Conservation (phyloP, 495 filamentous ascomycete species). For the Penicillium fimorum region DNA sequence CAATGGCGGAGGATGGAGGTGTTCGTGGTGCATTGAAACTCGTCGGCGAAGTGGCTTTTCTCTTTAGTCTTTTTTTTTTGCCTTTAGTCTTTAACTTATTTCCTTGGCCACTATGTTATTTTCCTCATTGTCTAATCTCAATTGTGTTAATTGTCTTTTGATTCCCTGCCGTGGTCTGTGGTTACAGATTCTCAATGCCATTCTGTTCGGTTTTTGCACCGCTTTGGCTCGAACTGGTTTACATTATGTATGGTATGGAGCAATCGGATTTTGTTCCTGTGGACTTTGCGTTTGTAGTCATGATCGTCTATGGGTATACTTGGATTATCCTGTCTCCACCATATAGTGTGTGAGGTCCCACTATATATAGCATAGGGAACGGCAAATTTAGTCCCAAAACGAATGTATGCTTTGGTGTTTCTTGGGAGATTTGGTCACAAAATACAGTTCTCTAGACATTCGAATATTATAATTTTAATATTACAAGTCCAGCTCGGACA, state of each 20-base stretch:
- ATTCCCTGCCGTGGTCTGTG: conserved; percentile 5
- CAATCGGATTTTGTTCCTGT: conserved; percentile 8
- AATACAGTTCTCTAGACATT: neutral
- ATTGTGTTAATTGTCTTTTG: conserved; percentile 13
- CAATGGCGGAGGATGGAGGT: conserved; percentile 45
- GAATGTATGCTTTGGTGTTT: neutral
- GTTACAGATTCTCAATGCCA: neutral
- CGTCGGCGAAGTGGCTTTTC: conserved; percentile 32
- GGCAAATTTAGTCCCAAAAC: neutral
- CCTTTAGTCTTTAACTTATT: conserved; percentile 23
- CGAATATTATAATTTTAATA: neutral
- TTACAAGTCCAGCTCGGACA: neutral
- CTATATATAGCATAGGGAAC: neutral
- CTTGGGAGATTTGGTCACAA: neutral
- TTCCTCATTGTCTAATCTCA: conserved; percentile 26
- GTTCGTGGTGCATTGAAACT: conserved; percentile 46
- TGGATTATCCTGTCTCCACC: too few relatives aligned
- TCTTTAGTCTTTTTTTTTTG: conserved; percentile 23
- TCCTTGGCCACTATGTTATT: conserved; percentile 15
- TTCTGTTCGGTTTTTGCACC: conserved; percentile 1
- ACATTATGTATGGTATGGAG: conserved; percentile 13
- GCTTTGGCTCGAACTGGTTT: neutral
- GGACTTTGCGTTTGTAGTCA: neutral
- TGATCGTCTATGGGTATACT: neutral
- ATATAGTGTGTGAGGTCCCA: neutral